These are phyloP conservation scores for Leucosporidium creatinivorum DNA, from an alignment of 768 basidiomycete species.

Conservation along the genomic window DNA sequence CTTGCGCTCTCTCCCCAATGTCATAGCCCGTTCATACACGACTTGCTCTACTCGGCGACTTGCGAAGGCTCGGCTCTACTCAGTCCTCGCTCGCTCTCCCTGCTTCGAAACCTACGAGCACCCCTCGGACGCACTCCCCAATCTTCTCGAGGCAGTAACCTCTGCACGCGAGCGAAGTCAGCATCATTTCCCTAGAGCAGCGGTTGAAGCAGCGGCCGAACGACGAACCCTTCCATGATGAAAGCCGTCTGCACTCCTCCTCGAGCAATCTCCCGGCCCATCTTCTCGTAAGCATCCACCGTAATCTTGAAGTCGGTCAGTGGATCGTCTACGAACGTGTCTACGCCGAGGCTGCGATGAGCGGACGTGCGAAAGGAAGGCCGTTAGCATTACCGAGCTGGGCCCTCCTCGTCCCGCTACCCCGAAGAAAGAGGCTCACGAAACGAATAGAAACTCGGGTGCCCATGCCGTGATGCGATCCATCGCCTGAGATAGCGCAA, in stretches of 20 bases:
- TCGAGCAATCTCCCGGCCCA: conserved; percentile 36
- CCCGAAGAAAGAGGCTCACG: conserved; percentile 21
- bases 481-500: conserved; percentile 31
- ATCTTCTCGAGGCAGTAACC: conserved; percentile 40
- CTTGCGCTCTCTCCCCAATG: too few relatives aligned
- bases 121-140: conserved; percentile 38
- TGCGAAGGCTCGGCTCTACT: too few relatives aligned
- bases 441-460: conserved; percentile 40
- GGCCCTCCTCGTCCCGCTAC: too few relatives aligned
- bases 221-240: conserved; percentile 42
- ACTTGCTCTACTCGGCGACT: too few relatives aligned
- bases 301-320: conserved; percentile 41
- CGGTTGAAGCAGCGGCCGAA: not conserved
- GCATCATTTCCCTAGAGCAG: too few relatives aligned
- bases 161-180: conserved; percentile 18
- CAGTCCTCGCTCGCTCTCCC: not conserved
- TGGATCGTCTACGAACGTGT: conserved; percentile 42
- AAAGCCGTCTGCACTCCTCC: conserved; percentile 38
- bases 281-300: conserved; percentile 36
- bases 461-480: conserved; percentile 31
- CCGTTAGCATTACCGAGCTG: too few relatives aligned
- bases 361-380: not conserved
- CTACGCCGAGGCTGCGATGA: conserved; percentile 41
- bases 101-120: conserved; percentile 37
- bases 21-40: too few relatives aligned